Base-by-base conservation (phyloP, 2,329 filamentous ascomycete species). In the Trichophyton schoenleinii region DNA sequence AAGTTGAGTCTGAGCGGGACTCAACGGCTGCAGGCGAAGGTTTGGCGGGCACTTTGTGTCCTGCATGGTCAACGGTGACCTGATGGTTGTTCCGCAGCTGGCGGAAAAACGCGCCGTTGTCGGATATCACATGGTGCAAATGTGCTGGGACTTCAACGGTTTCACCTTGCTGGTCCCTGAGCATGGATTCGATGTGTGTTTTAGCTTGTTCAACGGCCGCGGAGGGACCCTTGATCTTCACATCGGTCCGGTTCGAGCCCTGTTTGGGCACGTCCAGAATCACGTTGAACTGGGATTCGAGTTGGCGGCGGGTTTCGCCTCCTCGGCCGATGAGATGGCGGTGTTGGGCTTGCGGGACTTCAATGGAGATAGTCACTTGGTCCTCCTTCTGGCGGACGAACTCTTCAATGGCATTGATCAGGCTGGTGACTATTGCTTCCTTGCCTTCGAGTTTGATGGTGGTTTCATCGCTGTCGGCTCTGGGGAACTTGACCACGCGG, bases 31-130 rank as follows among this genome's bases (percentile, higher is more conserved):
- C 22, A 48, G 82, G 75, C 31, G 77, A 73, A 8, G 87, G 82
- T 76, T 87, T 91, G 44, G 85, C 72, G 4, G 94, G 94, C 3
- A 88, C 78, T 61, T 87, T 78, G 63, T 94, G 85, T 52, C 91
- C 91, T 61, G 85, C 88, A 71, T 97, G 94, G 73, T 97, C 91
- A 60, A 99, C 88, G 0, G 87, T 94, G 66, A 99, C 90, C 67
- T 89, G 87, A 75, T 89, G 82, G 70, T 96, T 88, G 73, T 85
- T 91, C 66, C 88, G 86, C 48, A 99, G 84, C 68, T 85, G 87
- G 66, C 92, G 89, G 87, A 97, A 96, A 78, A 97, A 88, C 68
- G 91, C 87, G 0, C 92, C 94, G 66, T 92, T 91, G 72, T 96
- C 92, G 8, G 74, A 67, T 67, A 99, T 82, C 63, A 81, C 77